Evolutionary conservation across 1,284 basidiomycete genomes (phyloP).

Genomic region (Cutaneotrichosporon mucoides): DNA sequence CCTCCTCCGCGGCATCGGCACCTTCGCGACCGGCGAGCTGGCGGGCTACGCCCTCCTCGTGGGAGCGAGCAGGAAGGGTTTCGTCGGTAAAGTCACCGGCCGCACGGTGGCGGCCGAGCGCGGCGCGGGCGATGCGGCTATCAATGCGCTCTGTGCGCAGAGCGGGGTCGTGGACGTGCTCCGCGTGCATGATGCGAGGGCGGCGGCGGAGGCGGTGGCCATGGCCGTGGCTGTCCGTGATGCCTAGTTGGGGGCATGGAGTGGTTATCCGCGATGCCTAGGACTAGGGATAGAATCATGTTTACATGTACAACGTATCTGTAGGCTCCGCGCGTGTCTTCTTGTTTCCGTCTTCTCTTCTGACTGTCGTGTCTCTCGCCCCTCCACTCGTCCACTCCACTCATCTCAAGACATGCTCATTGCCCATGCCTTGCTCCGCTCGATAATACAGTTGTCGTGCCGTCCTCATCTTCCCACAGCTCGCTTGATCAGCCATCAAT

Average conservation of each 20-base stretch:
- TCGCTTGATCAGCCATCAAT: no score
- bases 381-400: no score
- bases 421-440: no score
- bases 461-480: no score
- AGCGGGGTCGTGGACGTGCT: slow-evolving; percentile 66
- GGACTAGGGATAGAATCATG: no score
- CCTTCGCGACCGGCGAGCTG: slow-evolving; percentile 50
- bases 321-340: no score
- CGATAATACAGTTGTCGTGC: no score
- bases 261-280: slow-evolving; percentile 49
- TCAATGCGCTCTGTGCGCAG: slow-evolving; percentile 70
- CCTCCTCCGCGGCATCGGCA: slow-evolving; percentile 58
- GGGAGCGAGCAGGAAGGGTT: slow-evolving; percentile 77
- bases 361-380: no score
- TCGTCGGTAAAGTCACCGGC: slow-evolving; percentile 62
- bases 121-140: slow-evolving; percentile 74
- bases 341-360: no score
- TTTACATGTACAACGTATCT: no score
- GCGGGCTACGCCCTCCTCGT: slow-evolving; percentile 63
- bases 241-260: no score
- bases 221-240: slow-evolving; percentile 54
- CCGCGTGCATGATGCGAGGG: slow-evolving; percentile 76
- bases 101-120: slow-evolving; percentile 58
- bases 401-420: no score
- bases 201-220: slow-evolving; percentile 61